Base-by-base conservation (phyloP, 192 early-diverging fungal genomes). In the Pilaira anomala region DNA sequence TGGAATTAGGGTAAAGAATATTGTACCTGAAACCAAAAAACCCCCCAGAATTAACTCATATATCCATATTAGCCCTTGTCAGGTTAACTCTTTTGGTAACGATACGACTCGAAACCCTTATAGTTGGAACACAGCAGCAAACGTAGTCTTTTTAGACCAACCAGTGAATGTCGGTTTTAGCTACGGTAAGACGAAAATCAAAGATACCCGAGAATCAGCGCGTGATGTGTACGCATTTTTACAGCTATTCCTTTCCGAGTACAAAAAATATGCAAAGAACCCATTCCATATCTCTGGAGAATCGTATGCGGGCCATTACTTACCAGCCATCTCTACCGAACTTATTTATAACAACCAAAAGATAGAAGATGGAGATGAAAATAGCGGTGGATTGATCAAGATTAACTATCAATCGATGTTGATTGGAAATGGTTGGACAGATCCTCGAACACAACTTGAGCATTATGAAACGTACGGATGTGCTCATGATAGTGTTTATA, bases 61-160 rank as follows among this genome's bases (percentile, higher is more conserved):
- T n/a, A n/a, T n/a, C n/a, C n/a, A n/a, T n/a, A n/a, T n/a, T 51
- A 68, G 72, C 3, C 94, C 96, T 19, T 98, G 96, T 76, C 81
- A 85, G 21, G 88, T 95, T 24, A 86, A 89, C 62, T 77, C 82
- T 49, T 85, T 87, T 44, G 94, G 93, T 28, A 79, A 83, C 46
- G 74, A 68, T 7, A 86, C 91, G 0, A 71, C 72, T 48, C 67
- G 64, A 63, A 93, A 98, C 78, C 73, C 79, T 51, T 74, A 88
- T 62, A 89, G 87, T 7, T 99, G 97, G 97, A 94, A 96, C 76
- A 88, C 86, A 50, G 80, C 92, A 72, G 92, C 97, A 2, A 94
- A 92, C 48, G 65, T 93, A 36, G 81, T 93, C 28, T 93, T 91
- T 73, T 70, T 93, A 46, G 91, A 93, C 79, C 91, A 93, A 61